Percentiles rank a stretch among this genome's conserved stretches.
Evolutionary conservation across 306 rosid species (phyloP).

Genomic region (Fragaria iinumae): DNA sequence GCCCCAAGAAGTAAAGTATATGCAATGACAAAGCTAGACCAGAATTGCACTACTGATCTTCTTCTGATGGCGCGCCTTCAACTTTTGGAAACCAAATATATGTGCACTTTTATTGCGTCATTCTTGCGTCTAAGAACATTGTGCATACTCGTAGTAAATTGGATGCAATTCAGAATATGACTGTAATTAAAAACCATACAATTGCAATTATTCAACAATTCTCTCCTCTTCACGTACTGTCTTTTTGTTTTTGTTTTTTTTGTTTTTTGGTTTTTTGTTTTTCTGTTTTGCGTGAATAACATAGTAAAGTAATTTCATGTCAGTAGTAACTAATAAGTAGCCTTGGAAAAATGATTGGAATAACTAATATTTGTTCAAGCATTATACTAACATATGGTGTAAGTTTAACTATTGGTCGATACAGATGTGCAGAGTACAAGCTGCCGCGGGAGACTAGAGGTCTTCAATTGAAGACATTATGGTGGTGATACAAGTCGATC

Average conservation of each 20-base stretch:
- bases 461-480: not conserved
- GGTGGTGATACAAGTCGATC: too few relatives aligned
- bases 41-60: not conserved
- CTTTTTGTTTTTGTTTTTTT: too few relatives aligned
- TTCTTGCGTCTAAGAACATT: too few relatives aligned
- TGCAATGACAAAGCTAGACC: not conserved
- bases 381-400: too few relatives aligned
- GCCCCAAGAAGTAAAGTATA: not conserved
- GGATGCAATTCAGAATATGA: too few relatives aligned
- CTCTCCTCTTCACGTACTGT: too few relatives aligned
- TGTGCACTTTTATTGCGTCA: too few relatives aligned
- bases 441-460: not conserved
- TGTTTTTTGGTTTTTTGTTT: not conserved
- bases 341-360: not conserved
- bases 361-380: not conserved
- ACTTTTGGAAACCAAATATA: too few relatives aligned
- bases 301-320: not conserved
- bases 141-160: too few relatives aligned
- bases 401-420: not conserved
- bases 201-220: too few relatives aligned
- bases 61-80: not conserved
- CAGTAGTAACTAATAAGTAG: too few relatives aligned
- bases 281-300: not conserved
- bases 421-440: not conserved
- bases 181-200: too few relatives aligned